These are phyloP conservation scores for Phaeoacremonium minimum DNA, from an alignment of 2,329 filamentous ascomycete genomes.

Conservation along the genomic window DNA sequence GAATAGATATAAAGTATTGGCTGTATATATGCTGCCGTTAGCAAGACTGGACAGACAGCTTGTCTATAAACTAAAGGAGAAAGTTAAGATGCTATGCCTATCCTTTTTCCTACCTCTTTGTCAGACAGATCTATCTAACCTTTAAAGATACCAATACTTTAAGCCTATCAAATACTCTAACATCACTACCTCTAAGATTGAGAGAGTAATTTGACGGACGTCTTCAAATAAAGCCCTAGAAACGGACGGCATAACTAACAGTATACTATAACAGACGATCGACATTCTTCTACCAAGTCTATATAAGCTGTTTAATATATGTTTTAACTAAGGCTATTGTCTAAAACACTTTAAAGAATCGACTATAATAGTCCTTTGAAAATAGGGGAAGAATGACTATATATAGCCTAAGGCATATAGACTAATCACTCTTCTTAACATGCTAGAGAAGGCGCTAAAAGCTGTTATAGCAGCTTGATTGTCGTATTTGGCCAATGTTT, in stretches of 20 bases:
- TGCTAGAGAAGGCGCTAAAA: constrained; percentile 13
- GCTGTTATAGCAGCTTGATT: constrained; percentile 10
- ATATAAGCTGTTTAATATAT: constrained; percentile 11
- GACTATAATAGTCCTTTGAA: constrained; percentile 10
- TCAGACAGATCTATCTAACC: constrained; percentile 6
- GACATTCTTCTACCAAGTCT: constrained; percentile 11
- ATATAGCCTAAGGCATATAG: constrained; percentile 12
- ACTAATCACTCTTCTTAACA: constrained; percentile 13
- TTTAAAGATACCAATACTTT: constrained; percentile 10
- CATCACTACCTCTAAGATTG: neutral
- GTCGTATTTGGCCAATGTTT: constrained; percentile 6
- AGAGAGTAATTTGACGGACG: neutral
- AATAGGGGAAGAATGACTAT: constrained; percentile 14
- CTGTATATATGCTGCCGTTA: neutral
- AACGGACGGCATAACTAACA: constrained; percentile 13
- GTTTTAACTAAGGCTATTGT: constrained; percentile 11
- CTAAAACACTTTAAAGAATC: constrained; percentile 10
- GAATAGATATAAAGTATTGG: constrained; percentile 9
- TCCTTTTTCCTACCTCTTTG: constrained; percentile 10
- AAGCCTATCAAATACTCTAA: constrained; percentile 1
- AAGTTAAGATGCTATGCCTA: constrained; percentile 1
- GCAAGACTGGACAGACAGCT: neutral
- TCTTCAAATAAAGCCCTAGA: constrained; percentile 12
- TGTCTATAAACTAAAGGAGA: constrained; percentile 4
- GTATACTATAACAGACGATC: constrained; percentile 10